phyloP scores from a whole-genome alignment of 2,329 filamentous ascomycete species.

The Pseudocercospora crystallina region DNA sequence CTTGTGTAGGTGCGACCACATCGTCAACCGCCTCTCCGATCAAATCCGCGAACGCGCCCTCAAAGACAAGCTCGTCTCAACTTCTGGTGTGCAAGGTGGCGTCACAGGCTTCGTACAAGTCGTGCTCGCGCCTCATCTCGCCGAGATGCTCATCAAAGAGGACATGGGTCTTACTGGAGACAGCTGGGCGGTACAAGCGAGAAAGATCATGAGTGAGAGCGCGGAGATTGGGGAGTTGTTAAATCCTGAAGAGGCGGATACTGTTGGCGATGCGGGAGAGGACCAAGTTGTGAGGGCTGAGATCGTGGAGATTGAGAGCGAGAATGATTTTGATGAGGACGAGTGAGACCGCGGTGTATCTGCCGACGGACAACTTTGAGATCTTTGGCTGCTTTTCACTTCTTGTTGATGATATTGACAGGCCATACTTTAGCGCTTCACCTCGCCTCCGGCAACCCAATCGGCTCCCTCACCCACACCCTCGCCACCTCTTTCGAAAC shows the following conservation, averaged over 20 bases:
- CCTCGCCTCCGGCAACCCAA: slow-evolving; percentile 5
- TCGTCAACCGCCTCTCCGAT: slow-evolving; percentile 29
- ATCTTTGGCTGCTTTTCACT: too few species aligned
- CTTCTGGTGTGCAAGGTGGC: slow-evolving; percentile 34
- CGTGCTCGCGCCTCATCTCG: slow-evolving; percentile 40
- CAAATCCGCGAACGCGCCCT: slow-evolving; percentile 30
- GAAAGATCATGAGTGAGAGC: slow-evolving; percentile 32
- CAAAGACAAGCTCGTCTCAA: slow-evolving; percentile 33
- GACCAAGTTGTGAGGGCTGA: slow-evolving; percentile 12
- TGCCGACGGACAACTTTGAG: too few species aligned
- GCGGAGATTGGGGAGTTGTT: slow-evolving; percentile 35
- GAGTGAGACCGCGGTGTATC: not conserved
- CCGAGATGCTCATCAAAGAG: slow-evolving; percentile 35
- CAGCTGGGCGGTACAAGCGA: slow-evolving; percentile 22
- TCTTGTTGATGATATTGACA: too few species aligned
- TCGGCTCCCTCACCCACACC: slow-evolving; percentile 29
- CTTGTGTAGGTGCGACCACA: slow-evolving; percentile 32
- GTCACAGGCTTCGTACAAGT: slow-evolving; percentile 38
- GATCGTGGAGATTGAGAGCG: not conserved
- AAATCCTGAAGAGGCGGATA: slow-evolving; percentile 32
- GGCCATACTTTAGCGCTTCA: too few species aligned
- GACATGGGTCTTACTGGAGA: slow-evolving; percentile 30
- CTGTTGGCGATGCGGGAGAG: slow-evolving; percentile 17
- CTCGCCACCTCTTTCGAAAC: slow-evolving; percentile 44
- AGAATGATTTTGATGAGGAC: not conserved